Evolutionary conservation across 805 yeast genomes (phyloP), one percentile per base, ranked within the genome.

Genomic region (Pichia pseudocactophila): DNA sequence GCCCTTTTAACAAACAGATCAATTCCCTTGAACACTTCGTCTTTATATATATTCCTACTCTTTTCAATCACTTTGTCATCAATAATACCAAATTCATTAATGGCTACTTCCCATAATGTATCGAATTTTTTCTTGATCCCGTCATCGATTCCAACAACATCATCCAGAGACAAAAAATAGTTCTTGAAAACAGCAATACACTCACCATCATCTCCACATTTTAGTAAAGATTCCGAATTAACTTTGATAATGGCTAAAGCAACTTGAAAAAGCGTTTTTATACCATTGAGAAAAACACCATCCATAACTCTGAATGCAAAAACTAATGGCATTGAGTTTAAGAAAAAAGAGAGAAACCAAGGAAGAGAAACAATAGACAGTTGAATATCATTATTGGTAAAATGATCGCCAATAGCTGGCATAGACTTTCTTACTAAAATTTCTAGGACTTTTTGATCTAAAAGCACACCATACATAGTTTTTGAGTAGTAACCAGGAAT

Each of bases 401-500:
- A 77, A 61, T 92, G 97, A 10, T 76, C 83, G 82, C 95, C 84
- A 39, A 92, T 58, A 16, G 84, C 58, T 1, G 98, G 98, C 82
- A 92, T 78, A 0, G 92, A 86, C 42, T 82, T 84, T 57, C 82
- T 85, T 1, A 92, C 95, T 42, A 92, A 70, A 0, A 86, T 75
- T 62, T 92, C 98, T 58, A 92, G 85, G 1, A 92, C 98, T 52
- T 80, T 77, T 65, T 92, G 98, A 58, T 92, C 99, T 30, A 92
- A 66, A 26, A 92, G 65, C 1, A 96, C 92, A 20, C 99, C 99
- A 56, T 90, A 90, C 98, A 92, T 92, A 0, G 97, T 90, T 54
- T 79, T 86, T 3, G 97, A 89, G 57, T 92, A 92, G 61, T 92
- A 92, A 0, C 98, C 98, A 0, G 97, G 97, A 3, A 88, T 83